These are phyloP conservation scores for Trifolium subterraneum DNA, from an alignment of 306 rosid species.

Conservation along the genomic window DNA sequence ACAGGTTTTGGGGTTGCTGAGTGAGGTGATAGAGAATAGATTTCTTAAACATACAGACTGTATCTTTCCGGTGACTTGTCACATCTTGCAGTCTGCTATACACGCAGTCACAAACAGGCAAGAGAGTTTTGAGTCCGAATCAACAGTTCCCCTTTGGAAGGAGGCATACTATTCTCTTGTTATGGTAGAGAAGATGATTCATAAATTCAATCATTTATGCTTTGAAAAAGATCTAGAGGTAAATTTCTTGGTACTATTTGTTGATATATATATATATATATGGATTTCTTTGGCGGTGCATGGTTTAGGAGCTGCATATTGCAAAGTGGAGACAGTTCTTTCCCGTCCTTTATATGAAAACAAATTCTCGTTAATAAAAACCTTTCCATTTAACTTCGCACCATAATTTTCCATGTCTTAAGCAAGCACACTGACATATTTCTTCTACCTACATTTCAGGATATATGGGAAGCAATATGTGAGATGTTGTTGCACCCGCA, in stretches of 20 bases:
- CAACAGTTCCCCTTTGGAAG: slow-evolving; percentile 74
- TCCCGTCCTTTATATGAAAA: not conserved
- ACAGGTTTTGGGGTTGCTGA: slow-evolving; percentile 84
- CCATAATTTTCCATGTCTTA: slow-evolving; percentile 6
- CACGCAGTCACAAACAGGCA: slow-evolving; percentile 49
- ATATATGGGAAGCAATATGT: slow-evolving; percentile 75
- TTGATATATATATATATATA: not conserved
- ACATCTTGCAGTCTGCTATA: slow-evolving; percentile 61
- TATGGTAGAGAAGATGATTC: slow-evolving; percentile 84
- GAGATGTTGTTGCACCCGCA: slow-evolving; percentile 86
- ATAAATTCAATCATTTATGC: slow-evolving; percentile 58
- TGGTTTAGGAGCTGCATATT: no score
- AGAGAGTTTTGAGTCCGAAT: slow-evolving; percentile 49
- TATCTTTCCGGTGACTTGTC: slow-evolving; percentile 59
- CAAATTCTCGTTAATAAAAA: not conserved
- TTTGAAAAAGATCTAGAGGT: slow-evolving; percentile 73
- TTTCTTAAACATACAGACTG: slow-evolving; percentile 56
- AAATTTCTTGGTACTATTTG: slow-evolving; percentile 29
- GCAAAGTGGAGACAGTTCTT: no score
- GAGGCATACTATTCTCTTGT: slow-evolving; percentile 85
- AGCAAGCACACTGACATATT: slow-evolving; percentile 19
- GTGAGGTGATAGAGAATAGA: slow-evolving; percentile 66
- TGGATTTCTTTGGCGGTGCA: no score
- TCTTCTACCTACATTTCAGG: slow-evolving; percentile 53
- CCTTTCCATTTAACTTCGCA: not conserved